Percentiles rank a stretch among this genome's conserved stretches.
Conservation (phyloP, 2,329 filamentous ascomycete species). For the Aspergillus neoniger region DNA sequence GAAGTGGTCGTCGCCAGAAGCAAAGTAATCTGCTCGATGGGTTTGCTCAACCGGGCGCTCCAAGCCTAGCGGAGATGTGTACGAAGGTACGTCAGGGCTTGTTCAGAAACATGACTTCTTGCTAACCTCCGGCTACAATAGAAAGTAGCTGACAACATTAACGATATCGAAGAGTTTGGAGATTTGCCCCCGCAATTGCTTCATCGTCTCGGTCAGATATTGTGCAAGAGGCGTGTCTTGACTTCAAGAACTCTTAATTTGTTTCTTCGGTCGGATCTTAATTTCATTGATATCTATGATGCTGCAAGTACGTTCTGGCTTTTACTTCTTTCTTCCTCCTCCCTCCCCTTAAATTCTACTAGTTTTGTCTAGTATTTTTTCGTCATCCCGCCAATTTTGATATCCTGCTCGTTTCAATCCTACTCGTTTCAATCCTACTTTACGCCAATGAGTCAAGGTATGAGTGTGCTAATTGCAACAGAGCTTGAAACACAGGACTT, state of each 20-base stretch:
- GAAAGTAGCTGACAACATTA: slow-evolving; percentile 64
- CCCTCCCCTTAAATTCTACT: not conserved
- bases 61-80: slow-evolving; percentile 56
- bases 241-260: slow-evolving; percentile 49
- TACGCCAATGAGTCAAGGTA: too few relatives aligned
- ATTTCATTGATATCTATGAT: slow-evolving; percentile 62
- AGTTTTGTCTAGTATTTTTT: not conserved
- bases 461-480: slow-evolving; percentile 38
- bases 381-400: not conserved
- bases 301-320: slow-evolving; percentile 53
- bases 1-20: slow-evolving; percentile 68
- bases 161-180: slow-evolving; percentile 66
- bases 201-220: slow-evolving; percentile 62
- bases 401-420: not conserved
- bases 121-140: slow-evolving; percentile 28
- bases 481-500: slow-evolving; percentile 76
- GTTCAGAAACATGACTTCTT: not conserved
- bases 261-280: slow-evolving; percentile 55
- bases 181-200: slow-evolving; percentile 61
- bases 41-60: slow-evolving; percentile 46
- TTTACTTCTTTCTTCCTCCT: not conserved
- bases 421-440: not conserved
- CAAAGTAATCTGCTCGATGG: slow-evolving; percentile 87
- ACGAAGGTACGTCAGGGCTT: slow-evolving; percentile 49
- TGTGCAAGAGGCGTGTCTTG: slow-evolving; percentile 64